A percentile compares a stretch with the other conserved stretches of the same genome.
phyloP scores from a whole-genome alignment of 768 basidiomycete genomes.

The Chalciporus piperatus region DNA sequence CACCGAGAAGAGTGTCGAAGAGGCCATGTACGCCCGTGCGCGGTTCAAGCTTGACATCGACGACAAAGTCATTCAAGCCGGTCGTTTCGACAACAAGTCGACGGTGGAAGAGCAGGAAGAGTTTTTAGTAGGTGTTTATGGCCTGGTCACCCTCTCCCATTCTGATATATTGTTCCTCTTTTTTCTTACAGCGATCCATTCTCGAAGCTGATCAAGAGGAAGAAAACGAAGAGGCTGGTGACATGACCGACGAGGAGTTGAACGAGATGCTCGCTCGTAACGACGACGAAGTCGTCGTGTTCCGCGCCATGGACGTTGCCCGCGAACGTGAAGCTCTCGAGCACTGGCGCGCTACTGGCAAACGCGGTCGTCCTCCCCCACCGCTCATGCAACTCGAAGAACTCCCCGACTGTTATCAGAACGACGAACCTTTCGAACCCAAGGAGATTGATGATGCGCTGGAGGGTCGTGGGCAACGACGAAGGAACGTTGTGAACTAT shows the following conservation, averaged over 20 bases:
- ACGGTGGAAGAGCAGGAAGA: constrained; percentile 98
- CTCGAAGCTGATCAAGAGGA: constrained; percentile 89
- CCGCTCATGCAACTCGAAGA: constrained; percentile 84
- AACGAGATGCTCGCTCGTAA: constrained; percentile 88
- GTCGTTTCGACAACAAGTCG: constrained; percentile 98
- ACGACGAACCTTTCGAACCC: constrained; percentile 77
- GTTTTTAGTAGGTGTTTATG: constrained; percentile 64
- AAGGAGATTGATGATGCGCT: constrained; percentile 46
- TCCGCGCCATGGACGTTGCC: constrained; percentile 79
- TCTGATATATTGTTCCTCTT: not conserved
- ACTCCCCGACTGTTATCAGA: constrained; percentile 88
- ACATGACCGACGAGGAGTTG: constrained; percentile 93
- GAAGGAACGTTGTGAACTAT: constrained; percentile 83
- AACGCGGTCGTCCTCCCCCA: constrained; percentile 73
- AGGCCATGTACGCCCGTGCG: constrained; percentile 94
- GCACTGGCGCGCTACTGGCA: constrained; percentile 68
- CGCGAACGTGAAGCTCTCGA: constrained; percentile 67
- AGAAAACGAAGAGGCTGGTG: constrained; percentile 85
- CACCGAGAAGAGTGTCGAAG: constrained; percentile 97
- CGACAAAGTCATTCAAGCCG: constrained; percentile 98
- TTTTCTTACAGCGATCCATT: constrained; percentile 67
- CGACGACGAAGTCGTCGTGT: constrained; percentile 74
- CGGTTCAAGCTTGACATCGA: constrained; percentile 97
- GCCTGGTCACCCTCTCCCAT: not conserved
- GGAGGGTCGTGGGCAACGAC: constrained; percentile 84